A percentile compares a stretch with the other conserved stretches of the same genome.
Conservation (phyloP, 2,329 filamentous ascomycete genomes). For the Aaosphaeria pasadenensis region DNA sequence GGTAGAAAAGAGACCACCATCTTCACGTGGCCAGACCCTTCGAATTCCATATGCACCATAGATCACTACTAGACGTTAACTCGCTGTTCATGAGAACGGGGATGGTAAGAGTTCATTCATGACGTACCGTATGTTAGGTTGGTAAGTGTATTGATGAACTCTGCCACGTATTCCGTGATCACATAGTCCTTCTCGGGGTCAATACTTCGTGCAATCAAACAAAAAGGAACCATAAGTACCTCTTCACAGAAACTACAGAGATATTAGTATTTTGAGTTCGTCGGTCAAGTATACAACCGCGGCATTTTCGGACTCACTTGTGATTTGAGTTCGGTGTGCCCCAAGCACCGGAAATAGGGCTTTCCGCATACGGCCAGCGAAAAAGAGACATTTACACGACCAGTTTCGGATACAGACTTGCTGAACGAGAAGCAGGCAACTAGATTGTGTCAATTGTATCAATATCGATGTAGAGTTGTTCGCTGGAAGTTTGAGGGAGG, state of each 20-base stretch:
- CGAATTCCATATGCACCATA: slow-evolving; percentile 35
- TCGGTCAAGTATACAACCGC: neutral
- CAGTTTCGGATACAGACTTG: too few species aligned
- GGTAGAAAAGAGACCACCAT: slow-evolving; percentile 30
- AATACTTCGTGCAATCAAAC: neutral
- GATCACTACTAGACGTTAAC: slow-evolving; percentile 19
- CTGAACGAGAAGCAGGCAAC: too few species aligned
- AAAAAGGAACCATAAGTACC: slow-evolving; percentile 9
- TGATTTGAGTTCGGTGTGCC: slow-evolving; percentile 29
- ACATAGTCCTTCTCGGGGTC: slow-evolving; percentile 49
- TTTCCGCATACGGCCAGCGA: slow-evolving; percentile 22
- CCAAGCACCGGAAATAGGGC: slow-evolving; percentile 19
- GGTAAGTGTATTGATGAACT: slow-evolving; percentile 54
- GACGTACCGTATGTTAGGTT: slow-evolving; percentile 49
- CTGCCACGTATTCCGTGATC: slow-evolving; percentile 51
- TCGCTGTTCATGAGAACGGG: too few species aligned
- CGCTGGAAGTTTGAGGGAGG: too few species aligned
- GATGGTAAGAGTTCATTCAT: too few species aligned
- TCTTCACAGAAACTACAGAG: slow-evolving; percentile 35
- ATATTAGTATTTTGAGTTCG: slow-evolving; percentile 6
- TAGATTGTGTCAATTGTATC: too few species aligned
- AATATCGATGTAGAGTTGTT: too few species aligned
- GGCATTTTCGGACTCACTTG: slow-evolving; percentile 21
- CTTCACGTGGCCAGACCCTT: slow-evolving; percentile 16
- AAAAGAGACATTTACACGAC: slow-evolving; percentile 3